These are phyloP conservation scores for Cytospora piceae DNA, from an alignment of 2,329 filamentous ascomycete genomes.

Conservation along the genomic window DNA sequence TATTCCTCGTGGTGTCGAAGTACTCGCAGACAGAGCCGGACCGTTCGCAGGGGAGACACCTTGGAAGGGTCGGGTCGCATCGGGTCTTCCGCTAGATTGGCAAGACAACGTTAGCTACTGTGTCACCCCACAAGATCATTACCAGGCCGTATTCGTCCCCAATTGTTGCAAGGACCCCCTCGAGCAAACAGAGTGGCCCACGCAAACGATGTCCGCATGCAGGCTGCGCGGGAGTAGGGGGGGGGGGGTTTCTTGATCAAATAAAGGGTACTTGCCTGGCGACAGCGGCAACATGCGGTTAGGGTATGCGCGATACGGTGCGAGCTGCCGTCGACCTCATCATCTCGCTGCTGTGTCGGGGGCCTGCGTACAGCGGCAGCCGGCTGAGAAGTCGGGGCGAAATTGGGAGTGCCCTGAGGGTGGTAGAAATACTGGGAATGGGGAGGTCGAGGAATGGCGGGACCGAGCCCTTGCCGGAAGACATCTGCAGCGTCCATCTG, in stretches of 20 bases:
- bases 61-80: constrained; percentile 90
- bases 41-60: constrained; percentile 89
- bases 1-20: constrained; percentile 85
- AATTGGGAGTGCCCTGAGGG: constrained; percentile 36
- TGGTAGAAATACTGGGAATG: constrained; percentile 40
- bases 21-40: constrained; percentile 93
- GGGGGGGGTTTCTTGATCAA: neutral
- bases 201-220: neutral
- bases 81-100: constrained; percentile 82
- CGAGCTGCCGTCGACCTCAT: constrained; percentile 56
- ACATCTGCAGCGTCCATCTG: constrained; percentile 63
- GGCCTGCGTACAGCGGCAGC: constrained; percentile 31
- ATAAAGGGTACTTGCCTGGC: constrained; percentile 61
- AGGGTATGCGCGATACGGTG: constrained; percentile 76
- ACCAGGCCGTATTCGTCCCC: neutral
- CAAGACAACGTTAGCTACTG: constrained; percentile 24
- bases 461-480: constrained; percentile 62
- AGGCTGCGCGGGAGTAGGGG: neutral
- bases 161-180: neutral
- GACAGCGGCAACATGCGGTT: constrained; percentile 79
- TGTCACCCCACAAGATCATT: neutral
- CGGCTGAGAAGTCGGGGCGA: constrained; percentile 32
- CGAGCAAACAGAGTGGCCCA: neutral
- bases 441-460: constrained; percentile 48
- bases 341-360: constrained; percentile 42